Evolutionary conservation across 129 eudicot species (phyloP).

Genomic region (Tagetes erecta): DNA sequence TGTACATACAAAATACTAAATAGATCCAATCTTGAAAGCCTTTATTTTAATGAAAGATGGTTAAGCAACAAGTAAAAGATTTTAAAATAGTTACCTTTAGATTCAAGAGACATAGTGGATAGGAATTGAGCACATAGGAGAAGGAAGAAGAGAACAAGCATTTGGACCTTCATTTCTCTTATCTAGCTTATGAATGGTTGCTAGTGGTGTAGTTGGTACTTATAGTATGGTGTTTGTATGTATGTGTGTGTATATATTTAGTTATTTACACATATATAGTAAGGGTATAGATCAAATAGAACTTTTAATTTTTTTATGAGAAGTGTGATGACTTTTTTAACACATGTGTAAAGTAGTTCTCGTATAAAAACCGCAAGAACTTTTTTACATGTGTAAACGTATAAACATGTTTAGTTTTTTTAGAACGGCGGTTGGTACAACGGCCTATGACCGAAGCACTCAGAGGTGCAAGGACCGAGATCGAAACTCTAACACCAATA

Average conservation of each 20-base stretch:
- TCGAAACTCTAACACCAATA: no score
- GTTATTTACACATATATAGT: neutral
- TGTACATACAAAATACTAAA: constrained; percentile 8
- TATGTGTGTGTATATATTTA: neutral
- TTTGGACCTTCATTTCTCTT: constrained; percentile 33
- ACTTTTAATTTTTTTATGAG: no score
- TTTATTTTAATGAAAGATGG: neutral
- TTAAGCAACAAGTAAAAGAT: neutral
- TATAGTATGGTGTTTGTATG: neutral
- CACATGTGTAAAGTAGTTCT: no score
- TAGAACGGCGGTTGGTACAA: no score
- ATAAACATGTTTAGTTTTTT: no score
- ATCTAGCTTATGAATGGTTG: constrained; percentile 6
- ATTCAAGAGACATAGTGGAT: constrained; percentile 29
- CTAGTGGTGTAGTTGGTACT: constrained; percentile 9
- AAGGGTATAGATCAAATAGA: no score
- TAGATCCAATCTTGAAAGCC: neutral
- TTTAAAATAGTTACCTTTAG: constrained; percentile 21
- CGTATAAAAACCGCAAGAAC: no score
- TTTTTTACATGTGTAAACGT: no score
- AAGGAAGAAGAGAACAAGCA: constrained; percentile 31
- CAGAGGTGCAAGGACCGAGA: no score
- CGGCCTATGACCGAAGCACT: no score
- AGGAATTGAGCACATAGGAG: constrained; percentile 36
- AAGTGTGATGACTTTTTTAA: no score